Evolutionary conservation across 768 basidiomycete species (phyloP), one percentile per base, ranked within the genome.

Genomic region (Podaxis sp.): DNA sequence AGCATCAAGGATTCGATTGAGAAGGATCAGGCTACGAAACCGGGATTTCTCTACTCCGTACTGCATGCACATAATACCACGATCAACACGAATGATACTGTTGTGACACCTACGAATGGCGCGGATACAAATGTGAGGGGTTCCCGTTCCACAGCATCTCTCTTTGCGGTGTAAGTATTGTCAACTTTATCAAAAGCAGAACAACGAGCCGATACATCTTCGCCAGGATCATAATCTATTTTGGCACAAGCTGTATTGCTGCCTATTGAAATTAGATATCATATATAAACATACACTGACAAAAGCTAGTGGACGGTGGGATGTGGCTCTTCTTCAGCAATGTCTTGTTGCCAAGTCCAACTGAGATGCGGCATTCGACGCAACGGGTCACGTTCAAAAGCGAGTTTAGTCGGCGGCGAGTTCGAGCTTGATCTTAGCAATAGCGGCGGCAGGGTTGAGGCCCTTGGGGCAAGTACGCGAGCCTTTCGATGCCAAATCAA

Each of bases 401-500:
- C 46, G 24, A 51, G 28, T 57, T 66, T 86, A 91, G 40, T 91
- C 90, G 6, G 87, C 79, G 2, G 92, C 90, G 44, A 93, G 85
- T 80, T 95, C 91, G 54, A 95, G 81, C 82, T 96, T 96, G 79
- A 98, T 93, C 80, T 91, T 88, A 17, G 93, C 91, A 71, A 98
- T 96, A 13, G 95, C 95, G 58, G 84, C 84, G 2, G 93, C 95
- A 3, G 94, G 95, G 79, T 96, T 96, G 67, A 96, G 84, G 59
- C 95, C 95, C 85, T 97, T 97, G 60, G 95, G 95, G 78, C 95
- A 98, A n/a, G 96, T 97, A 61, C 92, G 89, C 55, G 95, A 86
- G 75, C 93, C 91, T 89, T 64, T 63, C 13, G 8, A 53, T 28
- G 22, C 1, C 22, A 37, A 65, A 54, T 51, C 24, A 53, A 28